Evolutionary conservation across 2,329 filamentous ascomycete species (phyloP), one percentile per base, ranked within the genome.

Genomic region (Nothomitra cinnamomea): DNA sequence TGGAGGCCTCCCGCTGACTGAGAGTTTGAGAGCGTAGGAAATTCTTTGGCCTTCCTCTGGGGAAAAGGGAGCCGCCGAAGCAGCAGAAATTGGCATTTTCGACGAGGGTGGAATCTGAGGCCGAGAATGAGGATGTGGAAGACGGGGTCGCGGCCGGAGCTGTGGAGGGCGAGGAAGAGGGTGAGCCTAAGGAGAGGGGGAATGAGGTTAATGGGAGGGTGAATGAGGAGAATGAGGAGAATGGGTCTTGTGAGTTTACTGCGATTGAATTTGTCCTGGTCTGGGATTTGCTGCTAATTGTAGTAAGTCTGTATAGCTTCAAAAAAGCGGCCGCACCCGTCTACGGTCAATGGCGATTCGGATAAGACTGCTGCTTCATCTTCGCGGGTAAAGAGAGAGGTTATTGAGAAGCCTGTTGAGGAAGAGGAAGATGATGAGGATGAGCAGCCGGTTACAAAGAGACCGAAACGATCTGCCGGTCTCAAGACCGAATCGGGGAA

Each of bases 41-140:
- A 65, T 95, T 95, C 70, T 94, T 95, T 64, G 79, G 79, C 19
- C 76, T 78, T 42, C 73, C 76, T 24, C 78, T 78, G 61, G 82
- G 38, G 52, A 43, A 43, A 21, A 35, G 22, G n/a, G 32, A 35
- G 7, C 45, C 40, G 21, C 38, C 52, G 10, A 21, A 5, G 43
- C 38, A 53, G 10, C 19, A 25, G 13, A 47, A 42, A 17, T 24
- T 53, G 15, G 21, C 52, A 8, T 19, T 43, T 35, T 53, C 42
- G n/a, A 21, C 52, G 15, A 52, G 21, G 36, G 40, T 21, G 36
- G 24, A 24, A 17, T 24, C 25, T 3, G 21, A 22, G 24, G 13
- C 12, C 21, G 12, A 15, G 25, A 41, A 32, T 32, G 28, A 32
- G 28, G 28, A 32, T 4, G 4, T 32, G 28, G 28, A 5, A 10